These are phyloP conservation scores for Dipteronia sinensis DNA, from an alignment of 345 rosid species.

Conservation along the genomic window DNA sequence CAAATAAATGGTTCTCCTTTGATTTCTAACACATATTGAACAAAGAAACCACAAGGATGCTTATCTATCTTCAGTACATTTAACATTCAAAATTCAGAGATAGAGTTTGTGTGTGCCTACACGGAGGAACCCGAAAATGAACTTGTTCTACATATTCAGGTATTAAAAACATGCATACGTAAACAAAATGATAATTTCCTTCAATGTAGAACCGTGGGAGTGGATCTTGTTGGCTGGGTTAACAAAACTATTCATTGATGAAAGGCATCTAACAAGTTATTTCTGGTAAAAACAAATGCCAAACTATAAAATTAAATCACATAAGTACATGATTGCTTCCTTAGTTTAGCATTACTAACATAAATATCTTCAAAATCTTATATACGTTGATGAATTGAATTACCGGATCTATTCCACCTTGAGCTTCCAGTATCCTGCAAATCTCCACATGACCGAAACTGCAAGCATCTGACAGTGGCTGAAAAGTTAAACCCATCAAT, in stretches of 20 bases:
- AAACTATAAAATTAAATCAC: not conserved
- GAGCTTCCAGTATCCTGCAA: conserved; percentile 51
- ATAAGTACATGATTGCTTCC: not conserved
- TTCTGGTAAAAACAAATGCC: not conserved
- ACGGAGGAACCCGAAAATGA: not conserved
- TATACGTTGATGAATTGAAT: not conserved
- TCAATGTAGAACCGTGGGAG: not conserved
- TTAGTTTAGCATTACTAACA: not conserved
- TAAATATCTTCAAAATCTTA: not conserved
- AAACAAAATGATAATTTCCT: not conserved
- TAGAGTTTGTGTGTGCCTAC: not conserved
- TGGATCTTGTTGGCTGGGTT: not conserved
- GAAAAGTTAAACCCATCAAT: conserved; percentile 25
- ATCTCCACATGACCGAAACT: conserved; percentile 47
- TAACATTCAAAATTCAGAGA: not conserved
- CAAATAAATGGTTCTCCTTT: not conserved
- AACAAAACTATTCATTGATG: not conserved
- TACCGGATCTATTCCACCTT: conserved; percentile 67
- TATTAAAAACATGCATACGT: not conserved
- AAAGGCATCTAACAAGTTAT: not conserved
- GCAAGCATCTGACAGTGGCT: conserved; percentile 66
- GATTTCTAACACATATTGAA: not conserved
- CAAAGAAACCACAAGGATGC: conserved; percentile 1
- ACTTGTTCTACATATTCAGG: not conserved
- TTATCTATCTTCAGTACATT: too few species aligned